Evolutionary conservation across 2,329 filamentous ascomycete genomes (phyloP), one percentile per base, ranked within the genome.

Genomic region (Sporothrix brunneoviolacea): DNA sequence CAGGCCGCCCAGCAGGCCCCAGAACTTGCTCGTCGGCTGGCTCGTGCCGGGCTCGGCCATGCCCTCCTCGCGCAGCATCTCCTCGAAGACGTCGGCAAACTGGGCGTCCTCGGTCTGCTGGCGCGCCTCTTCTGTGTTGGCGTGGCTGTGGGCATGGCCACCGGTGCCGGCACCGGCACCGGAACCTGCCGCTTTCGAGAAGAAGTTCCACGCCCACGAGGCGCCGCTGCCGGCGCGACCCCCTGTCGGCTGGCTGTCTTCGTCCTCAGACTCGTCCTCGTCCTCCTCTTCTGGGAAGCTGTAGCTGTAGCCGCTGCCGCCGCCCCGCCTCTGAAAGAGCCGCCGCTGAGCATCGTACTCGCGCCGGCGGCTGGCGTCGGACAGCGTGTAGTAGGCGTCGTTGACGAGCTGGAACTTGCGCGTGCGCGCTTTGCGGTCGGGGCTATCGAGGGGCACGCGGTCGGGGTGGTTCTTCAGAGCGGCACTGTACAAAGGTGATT

Each of bases 401-500:
- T 70, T 68, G 58, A 71, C 67, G 24, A 73, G 66, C 57, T 72
- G 65, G 62, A 71, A 70, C 53, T 61, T 64, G 52, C 86, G 87
- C 6, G 93, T 98, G 62, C 91, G 86, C 12, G 79, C 68, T 19
- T 81, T 68, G 56, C 91, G 88, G 60, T 97, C 90, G 33, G 91
- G 88, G 5, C 89, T 91, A 68, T 90, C 82, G 57, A 79, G 71
- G 24, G 90, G 77, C 36, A 98, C 89, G 53, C 93, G 87, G 66
- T 98, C 93, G 2, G 91, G 91, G 66, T 97, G 91, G 57, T 88
- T 90, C 69, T 93, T 95, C 40, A 97, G 75, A 5, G 91, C 91
- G 61, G 88, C 87, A 64, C 86, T 90, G 62, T 2, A n/a, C 22
- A 33, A n/a, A 28, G 4, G n/a, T 12, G 3, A 18, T 21, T 6